Conservation (phyloP, 2,329 filamentous ascomycete genomes). For the Ophiostoma tasmaniense region DNA sequence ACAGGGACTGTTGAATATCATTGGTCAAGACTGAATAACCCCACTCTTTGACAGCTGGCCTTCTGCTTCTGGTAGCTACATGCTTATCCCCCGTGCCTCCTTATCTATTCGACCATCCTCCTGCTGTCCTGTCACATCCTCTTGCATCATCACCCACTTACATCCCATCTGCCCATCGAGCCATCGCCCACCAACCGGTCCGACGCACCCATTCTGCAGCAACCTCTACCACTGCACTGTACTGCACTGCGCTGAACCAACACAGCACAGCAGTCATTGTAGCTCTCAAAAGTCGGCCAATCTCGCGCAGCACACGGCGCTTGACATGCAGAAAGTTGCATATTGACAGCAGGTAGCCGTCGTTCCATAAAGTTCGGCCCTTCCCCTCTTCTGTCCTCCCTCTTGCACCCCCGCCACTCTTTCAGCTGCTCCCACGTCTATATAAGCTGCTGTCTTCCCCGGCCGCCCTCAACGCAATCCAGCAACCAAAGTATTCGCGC, state of each 20-base stretch:
- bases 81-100: neutral
- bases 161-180: neutral
- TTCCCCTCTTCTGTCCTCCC: neutral
- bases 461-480: neutral
- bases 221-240: neutral
- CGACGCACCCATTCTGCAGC: neutral
- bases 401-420: neutral
- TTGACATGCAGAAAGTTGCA: neutral
- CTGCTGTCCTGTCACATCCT: neutral
- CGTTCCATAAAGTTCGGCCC: neutral
- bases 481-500: neutral
- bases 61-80: neutral
- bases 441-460: neutral
- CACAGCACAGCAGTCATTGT: neutral
- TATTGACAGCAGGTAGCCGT: neutral
- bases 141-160: neutral
- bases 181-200: neutral
- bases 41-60: neutral
- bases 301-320: neutral
- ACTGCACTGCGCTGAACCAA: neutral
- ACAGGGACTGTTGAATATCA: neutral
- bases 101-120: neutral
- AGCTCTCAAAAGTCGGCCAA: neutral
- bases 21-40: neutral
- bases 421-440: neutral